A percentile compares a stretch with the other conserved stretches of the same genome.
Conservation (phyloP, 306 rosid genomes). For the Coriaria nepalensis region DNA sequence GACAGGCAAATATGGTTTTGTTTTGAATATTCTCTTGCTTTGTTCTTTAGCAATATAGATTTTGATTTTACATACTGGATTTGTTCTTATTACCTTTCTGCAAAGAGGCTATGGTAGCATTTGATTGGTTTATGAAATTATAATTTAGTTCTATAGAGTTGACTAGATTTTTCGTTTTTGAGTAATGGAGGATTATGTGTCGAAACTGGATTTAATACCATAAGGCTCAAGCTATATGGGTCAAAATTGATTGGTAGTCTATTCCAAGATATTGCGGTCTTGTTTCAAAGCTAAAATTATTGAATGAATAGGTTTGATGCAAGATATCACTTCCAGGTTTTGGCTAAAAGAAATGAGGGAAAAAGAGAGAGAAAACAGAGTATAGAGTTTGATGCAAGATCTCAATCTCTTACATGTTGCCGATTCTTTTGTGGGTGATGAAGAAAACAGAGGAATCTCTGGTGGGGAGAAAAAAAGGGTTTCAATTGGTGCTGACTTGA, state of each 20-base stretch:
- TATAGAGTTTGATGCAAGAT: slow-evolving; percentile 56
- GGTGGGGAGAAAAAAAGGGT: slow-evolving; percentile 86
- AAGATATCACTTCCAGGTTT: slow-evolving; percentile 61
- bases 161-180: too few species aligned
- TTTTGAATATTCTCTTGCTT: neutral
- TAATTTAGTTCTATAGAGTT: too few species aligned
- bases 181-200: too few species aligned
- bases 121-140: too few species aligned
- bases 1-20: slow-evolving; percentile 70
- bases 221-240: too few species aligned
- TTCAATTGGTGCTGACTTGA: slow-evolving; percentile 77
- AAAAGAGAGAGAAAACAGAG: slow-evolving; percentile 42
- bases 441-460: slow-evolving; percentile 74
- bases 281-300: neutral
- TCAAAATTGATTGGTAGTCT: neutral
- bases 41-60: too few species aligned
- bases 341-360: slow-evolving; percentile 41
- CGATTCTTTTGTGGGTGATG: slow-evolving; percentile 64
- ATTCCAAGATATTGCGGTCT: neutral
- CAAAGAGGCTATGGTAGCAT: too few species aligned
- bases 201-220: too few species aligned
- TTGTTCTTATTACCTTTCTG: too few species aligned
- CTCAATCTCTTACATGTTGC: slow-evolving; percentile 66
- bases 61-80: too few species aligned
- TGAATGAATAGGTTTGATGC: too few species aligned